A percentile compares a stretch with the other conserved stretches of the same genome.
phyloP scores from a whole-genome alignment of 2,329 filamentous ascomycete species.

The Amesomyces nigricolor region DNA sequence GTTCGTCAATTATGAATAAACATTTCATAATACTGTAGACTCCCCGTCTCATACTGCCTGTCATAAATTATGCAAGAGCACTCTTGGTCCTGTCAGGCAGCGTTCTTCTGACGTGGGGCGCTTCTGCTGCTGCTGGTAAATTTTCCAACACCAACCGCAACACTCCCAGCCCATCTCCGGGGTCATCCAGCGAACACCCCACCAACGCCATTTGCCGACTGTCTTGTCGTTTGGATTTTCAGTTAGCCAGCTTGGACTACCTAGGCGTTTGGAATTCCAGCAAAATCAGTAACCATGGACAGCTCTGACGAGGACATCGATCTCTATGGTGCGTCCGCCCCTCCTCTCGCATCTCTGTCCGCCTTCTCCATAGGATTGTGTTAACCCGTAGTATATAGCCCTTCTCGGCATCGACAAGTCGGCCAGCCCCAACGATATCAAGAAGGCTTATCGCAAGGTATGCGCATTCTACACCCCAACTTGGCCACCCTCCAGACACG shows the following conservation, averaged over 20 bases:
- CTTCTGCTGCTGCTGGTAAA: not conserved
- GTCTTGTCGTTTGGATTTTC: not conserved
- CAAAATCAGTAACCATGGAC: conserved; percentile 16
- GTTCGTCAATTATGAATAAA: too few relatives aligned
- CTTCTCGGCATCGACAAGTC: conserved; percentile 69
- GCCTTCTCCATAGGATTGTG: not conserved
- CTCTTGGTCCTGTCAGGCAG: too few relatives aligned
- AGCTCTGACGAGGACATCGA: conserved; percentile 45
- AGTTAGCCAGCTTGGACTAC: not conserved
- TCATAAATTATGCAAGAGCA: too few relatives aligned
- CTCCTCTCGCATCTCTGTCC: not conserved
- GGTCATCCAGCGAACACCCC: not conserved
- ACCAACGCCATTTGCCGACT: conserved; percentile 1
- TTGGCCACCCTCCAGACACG: conserved; percentile 1
- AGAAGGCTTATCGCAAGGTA: conserved; percentile 95
- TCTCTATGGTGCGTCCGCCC: conserved; percentile 45
- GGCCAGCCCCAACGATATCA: conserved; percentile 75
- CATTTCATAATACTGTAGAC: too few relatives aligned
- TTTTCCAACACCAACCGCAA: conserved; percentile 5
- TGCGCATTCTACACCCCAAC: conserved; percentile 22
- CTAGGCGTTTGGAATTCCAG: not conserved
- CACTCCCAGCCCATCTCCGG: not conserved
- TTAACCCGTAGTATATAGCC: conserved; percentile 44
- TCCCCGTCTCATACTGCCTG: too few relatives aligned
- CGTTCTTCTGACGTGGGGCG: not conserved